phyloP scores from a whole-genome alignment of 176 grass and related monocot species.

The Juncus effusus region DNA sequence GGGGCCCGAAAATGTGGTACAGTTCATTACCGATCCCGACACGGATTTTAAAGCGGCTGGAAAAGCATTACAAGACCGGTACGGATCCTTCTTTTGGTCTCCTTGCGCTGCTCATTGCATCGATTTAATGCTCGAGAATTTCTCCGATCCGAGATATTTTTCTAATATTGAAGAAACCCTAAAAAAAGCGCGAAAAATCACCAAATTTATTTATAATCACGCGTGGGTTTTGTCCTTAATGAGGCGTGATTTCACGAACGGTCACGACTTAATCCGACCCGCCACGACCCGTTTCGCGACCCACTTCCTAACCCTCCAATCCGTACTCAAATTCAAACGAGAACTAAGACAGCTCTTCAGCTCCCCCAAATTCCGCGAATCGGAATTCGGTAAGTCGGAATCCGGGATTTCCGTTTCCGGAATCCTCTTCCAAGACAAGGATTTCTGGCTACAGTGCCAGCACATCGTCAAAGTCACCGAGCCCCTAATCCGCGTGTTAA shows the following conservation, averaged over 20 bases:
- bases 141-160: conserved; percentile 35
- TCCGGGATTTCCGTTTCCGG: conserved; percentile 23
- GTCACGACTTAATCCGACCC: conserved; percentile 31
- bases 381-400: conserved; percentile 29
- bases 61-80: conserved; percentile 31
- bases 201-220: conserved; percentile 40
- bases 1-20: conserved; percentile 36
- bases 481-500: conserved; percentile 24
- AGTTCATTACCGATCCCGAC: conserved; percentile 38
- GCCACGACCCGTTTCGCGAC: conserved; percentile 26
- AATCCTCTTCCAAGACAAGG: conserved; percentile 37
- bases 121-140: conserved; percentile 39
- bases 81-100: conserved; percentile 52
- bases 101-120: conserved; percentile 38
- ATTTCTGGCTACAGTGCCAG: conserved; percentile 37
- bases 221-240: conserved; percentile 32
- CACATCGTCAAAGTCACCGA: conserved; percentile 36
- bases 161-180: conserved; percentile 43
- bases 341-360: conserved; percentile 39
- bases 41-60: conserved; percentile 40
- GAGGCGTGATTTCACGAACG: conserved; percentile 38
- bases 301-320: conserved; percentile 37
- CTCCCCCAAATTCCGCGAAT: conserved; percentile 28
- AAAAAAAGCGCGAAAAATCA: conserved; percentile 43
- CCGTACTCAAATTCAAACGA: conserved; percentile 27